A percentile compares a stretch with the other conserved stretches of the same genome.
These are phyloP conservation scores for Aspergillus steynii DNA, from an alignment of 495 filamentous ascomycete species.

Conservation along the genomic window DNA sequence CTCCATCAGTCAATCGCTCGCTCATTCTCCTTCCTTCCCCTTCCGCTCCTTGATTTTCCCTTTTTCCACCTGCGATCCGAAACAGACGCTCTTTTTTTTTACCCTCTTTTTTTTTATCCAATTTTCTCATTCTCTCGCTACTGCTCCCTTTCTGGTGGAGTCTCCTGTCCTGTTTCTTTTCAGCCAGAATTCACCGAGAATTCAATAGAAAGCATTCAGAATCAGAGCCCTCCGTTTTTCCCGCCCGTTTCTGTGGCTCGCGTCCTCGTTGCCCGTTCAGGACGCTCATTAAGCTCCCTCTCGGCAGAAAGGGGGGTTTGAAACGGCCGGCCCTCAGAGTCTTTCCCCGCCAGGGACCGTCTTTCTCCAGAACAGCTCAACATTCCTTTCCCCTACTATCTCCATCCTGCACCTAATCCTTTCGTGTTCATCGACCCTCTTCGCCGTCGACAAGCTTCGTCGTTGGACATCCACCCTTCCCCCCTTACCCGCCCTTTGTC, in stretches of 20 bases:
- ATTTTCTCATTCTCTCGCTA: not conserved
- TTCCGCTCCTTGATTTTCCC: constrained; percentile 11
- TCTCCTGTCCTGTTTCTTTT: constrained; percentile 7
- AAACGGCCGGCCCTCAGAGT: constrained; percentile 21
- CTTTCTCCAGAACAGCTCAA: constrained; percentile 11
- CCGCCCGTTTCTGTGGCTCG: not conserved
- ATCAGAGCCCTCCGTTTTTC: constrained; percentile 1
- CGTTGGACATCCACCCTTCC: not conserved
- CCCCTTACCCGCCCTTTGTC: constrained; percentile 7
- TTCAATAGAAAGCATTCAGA: not conserved
- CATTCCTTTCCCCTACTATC: constrained; percentile 13
- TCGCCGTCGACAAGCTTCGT: not conserved
- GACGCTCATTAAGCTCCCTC: constrained; percentile 17
- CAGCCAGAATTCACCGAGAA: not conserved
- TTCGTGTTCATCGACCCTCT: constrained; percentile 1
- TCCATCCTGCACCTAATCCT: constrained; percentile 10
- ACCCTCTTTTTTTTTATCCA: not conserved
- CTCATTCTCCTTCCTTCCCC: constrained; percentile 9
- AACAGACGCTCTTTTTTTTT: constrained; percentile 10
- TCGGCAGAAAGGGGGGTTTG: constrained; percentile 23
- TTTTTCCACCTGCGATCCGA: constrained; percentile 9
- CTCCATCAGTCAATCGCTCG: not conserved
- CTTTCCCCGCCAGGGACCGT: constrained; percentile 22
- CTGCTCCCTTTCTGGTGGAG: constrained; percentile 10
- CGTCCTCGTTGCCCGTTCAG: constrained; percentile 9